These are phyloP conservation scores for Avicennia marina DNA, from an alignment of 257 asterid species.

Conservation along the genomic window DNA sequence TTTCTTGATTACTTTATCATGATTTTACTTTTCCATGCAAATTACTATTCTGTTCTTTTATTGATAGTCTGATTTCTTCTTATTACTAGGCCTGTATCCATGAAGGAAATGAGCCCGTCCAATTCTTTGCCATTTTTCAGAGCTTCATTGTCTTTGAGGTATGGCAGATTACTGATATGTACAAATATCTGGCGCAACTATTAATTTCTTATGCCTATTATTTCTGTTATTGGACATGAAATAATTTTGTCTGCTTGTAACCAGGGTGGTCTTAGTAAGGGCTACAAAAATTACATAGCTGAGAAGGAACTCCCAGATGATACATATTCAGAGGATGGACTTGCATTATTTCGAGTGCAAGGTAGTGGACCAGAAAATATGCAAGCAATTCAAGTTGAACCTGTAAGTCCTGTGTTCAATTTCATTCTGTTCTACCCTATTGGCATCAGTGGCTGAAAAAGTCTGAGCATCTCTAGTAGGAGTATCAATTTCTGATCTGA, in stretches of 20 bases:
- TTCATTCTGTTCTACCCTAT: neutral
- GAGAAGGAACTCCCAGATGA: slow-evolving; percentile 76
- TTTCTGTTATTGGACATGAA: slow-evolving; percentile 11
- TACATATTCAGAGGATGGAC: slow-evolving; percentile 83
- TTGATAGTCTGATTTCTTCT: slow-evolving; percentile 23
- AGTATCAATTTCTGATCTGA: too few species aligned
- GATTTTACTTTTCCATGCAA: slow-evolving; percentile 10
- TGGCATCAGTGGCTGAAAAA: neutral
- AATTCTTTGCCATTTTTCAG: slow-evolving; percentile 89
- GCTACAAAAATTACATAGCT: slow-evolving; percentile 71
- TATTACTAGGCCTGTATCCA: slow-evolving; percentile 65
- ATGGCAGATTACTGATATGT: slow-evolving; percentile 20
- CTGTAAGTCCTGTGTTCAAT: slow-evolving; percentile 48
- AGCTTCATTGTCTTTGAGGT: slow-evolving; percentile 92
- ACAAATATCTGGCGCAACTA: neutral
- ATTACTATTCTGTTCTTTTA: slow-evolving; percentile 10
- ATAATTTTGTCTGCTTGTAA: slow-evolving; percentile 23
- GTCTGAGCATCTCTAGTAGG: too few species aligned
- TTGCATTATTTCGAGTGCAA: slow-evolving; percentile 92
- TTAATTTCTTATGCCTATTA: neutral
- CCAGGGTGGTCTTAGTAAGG: slow-evolving; percentile 96
- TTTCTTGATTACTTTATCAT: slow-evolving; percentile 10
- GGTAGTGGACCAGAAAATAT: slow-evolving; percentile 98
- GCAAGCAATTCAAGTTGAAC: slow-evolving; percentile 99
- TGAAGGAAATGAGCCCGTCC: slow-evolving; percentile 90